Conservation (phyloP, 2,329 filamentous ascomycete species). For the Fusarium sp. region DNA sequence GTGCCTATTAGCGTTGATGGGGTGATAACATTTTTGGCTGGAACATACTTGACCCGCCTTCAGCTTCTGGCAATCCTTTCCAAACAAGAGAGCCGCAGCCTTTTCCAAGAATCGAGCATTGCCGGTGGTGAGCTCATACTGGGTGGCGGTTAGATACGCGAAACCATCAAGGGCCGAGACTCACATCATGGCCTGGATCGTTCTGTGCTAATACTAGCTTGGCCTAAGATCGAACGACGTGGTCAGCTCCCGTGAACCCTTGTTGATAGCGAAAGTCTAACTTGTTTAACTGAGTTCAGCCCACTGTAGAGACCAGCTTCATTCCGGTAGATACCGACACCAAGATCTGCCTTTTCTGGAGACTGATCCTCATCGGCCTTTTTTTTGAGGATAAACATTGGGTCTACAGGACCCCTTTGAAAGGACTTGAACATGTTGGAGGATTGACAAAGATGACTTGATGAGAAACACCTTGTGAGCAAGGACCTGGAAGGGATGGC, state of each 20-base stretch:
- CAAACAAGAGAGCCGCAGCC: conserved; percentile 49
- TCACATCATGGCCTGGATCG: conserved; percentile 46
- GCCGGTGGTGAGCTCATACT: conserved; percentile 53
- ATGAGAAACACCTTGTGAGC: not conserved
- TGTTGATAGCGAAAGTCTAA: not conserved
- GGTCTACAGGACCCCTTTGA: conserved; percentile 45
- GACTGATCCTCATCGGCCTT: conserved; percentile 46
- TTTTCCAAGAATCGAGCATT: conserved; percentile 46
- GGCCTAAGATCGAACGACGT: conserved; percentile 26
- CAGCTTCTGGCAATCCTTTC: conserved; percentile 26
- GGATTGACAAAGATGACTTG: not conserved
- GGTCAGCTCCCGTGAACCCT: not conserved
- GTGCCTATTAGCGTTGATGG: not conserved
- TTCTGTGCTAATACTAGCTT: conserved; percentile 35
- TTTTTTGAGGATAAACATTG: conserved; percentile 50
- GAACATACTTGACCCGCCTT: conserved; percentile 12
- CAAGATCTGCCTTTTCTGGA: conserved; percentile 51
- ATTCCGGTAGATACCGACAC: conserved; percentile 53
- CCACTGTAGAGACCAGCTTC: conserved; percentile 50
- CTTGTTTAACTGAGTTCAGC: conserved; percentile 42
- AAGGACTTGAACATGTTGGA: conserved; percentile 41
- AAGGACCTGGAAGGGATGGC: not conserved
- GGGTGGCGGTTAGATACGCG: not conserved
- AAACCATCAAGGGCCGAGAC: not conserved
- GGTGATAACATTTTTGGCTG: not conserved